Evolutionary conservation across 805 yeast genomes (phyloP).

Genomic region (Starmerella roubikii): DNA sequence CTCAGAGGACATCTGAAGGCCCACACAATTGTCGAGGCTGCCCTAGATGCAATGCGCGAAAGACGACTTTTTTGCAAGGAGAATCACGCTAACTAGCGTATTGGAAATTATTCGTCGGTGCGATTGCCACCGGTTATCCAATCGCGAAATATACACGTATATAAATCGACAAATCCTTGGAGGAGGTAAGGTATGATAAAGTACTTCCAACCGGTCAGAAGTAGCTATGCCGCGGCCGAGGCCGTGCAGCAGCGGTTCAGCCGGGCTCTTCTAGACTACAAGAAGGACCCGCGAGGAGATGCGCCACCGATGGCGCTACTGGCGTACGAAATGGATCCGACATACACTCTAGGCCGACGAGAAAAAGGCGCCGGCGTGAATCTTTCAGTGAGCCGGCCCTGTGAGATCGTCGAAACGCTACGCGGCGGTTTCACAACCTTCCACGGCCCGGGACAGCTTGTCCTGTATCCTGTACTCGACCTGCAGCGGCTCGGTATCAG

Average conservation of each 20-base stretch:
- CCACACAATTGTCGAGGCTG: too few relatives aligned
- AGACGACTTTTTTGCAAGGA: too few relatives aligned
- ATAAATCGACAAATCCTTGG: too few relatives aligned
- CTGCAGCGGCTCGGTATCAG: slow-evolving; percentile 46
- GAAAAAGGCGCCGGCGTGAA: slow-evolving; percentile 36
- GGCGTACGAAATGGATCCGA: slow-evolving; percentile 69
- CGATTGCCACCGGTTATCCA: too few relatives aligned
- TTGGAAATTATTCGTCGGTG: not conserved
- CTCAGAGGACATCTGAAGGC: too few relatives aligned
- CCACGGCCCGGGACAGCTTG: slow-evolving; percentile 93
- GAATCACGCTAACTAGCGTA: too few relatives aligned
- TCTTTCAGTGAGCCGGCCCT: slow-evolving; percentile 23
- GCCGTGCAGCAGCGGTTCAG: slow-evolving; percentile 14
- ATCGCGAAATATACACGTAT: too few relatives aligned
- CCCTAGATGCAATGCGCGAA: too few relatives aligned
- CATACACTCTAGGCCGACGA: slow-evolving; percentile 80
- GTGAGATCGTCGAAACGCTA: slow-evolving; percentile 59
- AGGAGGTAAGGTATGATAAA: too few relatives aligned
- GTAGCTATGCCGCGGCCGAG: slow-evolving; percentile 18
- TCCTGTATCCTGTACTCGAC: slow-evolving; percentile 68
- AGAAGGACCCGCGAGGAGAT: slow-evolving; percentile 5
- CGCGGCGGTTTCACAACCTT: slow-evolving; percentile 95
- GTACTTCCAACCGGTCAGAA: slow-evolving; percentile 15
- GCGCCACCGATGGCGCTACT: slow-evolving; percentile 47
- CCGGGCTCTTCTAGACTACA: slow-evolving; percentile 17